Conservation (phyloP, 306 rosid species). For the Styphnolobium japonicum region DNA sequence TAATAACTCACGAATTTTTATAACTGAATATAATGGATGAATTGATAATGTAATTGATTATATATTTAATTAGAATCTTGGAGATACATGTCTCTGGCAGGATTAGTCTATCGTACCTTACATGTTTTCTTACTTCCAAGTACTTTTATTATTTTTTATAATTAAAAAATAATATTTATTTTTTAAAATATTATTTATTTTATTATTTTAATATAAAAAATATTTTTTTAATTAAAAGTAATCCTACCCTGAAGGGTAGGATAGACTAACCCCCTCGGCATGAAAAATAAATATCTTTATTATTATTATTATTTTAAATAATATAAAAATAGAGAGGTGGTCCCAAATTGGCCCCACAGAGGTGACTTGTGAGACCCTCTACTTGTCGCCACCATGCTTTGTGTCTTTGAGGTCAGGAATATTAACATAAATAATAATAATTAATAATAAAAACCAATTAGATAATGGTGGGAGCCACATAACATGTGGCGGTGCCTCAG, state of each 20-base stretch:
- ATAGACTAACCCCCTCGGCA: too few relatives aligned
- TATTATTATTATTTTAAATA: background rate
- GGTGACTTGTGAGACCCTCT: background rate
- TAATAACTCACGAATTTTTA: background rate
- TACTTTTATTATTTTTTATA: too few relatives aligned
- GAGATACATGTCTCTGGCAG: too few relatives aligned
- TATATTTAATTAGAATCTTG: too few relatives aligned
- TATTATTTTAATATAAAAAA: too few relatives aligned
- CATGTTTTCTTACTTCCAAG: too few relatives aligned
- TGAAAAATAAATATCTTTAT: background rate
- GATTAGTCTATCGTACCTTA: too few relatives aligned
- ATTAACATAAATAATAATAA: background rate
- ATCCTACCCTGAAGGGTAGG: too few relatives aligned
- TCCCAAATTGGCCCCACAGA: background rate
- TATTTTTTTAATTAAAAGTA: too few relatives aligned
- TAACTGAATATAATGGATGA: background rate
- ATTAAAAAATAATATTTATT: too few relatives aligned
- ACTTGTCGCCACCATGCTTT: background rate
- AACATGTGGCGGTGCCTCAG: background rate
- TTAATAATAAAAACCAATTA: background rate
- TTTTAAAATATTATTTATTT: too few relatives aligned
- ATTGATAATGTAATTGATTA: background rate
- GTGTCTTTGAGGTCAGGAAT: background rate
- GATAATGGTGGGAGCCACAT: background rate
- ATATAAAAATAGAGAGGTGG: background rate